Conservation (phyloP, 2,329 filamentous ascomycete species). For the Arthrobotrys sinensis region DNA sequence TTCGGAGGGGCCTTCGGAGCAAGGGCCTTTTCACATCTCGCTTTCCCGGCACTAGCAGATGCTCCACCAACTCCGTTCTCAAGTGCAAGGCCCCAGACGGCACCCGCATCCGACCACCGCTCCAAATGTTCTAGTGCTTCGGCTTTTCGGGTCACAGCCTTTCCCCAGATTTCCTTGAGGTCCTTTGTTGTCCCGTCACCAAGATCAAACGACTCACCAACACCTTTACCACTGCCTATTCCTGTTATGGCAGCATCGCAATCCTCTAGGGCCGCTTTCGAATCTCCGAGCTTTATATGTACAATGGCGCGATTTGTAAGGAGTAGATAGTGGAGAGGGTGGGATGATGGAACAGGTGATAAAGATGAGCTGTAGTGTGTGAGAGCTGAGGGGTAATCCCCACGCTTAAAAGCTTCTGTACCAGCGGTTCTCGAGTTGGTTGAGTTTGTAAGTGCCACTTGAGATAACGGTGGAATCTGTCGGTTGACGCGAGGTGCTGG, state of each 20-base stretch:
- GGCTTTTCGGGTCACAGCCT: slow-evolving; percentile 92
- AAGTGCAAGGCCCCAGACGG: slow-evolving; percentile 85
- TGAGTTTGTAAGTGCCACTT: slow-evolving; percentile 80
- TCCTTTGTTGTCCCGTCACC: slow-evolving; percentile 79
- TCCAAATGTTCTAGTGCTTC: slow-evolving; percentile 97
- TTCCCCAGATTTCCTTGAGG: slow-evolving; percentile 94
- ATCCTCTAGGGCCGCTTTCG: slow-evolving; percentile 87
- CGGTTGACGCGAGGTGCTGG: slow-evolving; percentile 71
- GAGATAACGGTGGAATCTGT: slow-evolving; percentile 77
- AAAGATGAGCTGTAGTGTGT: slow-evolving; percentile 85
- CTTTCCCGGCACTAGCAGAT: slow-evolving; percentile 85
- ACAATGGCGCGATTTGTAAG: slow-evolving; percentile 93
- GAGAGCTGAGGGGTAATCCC: slow-evolving; percentile 91
- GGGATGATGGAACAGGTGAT: slow-evolving; percentile 79
- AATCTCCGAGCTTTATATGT: slow-evolving; percentile 89
- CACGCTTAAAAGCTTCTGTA: slow-evolving; percentile 91
- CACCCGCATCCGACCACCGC: slow-evolving; percentile 86
- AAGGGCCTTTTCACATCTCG: slow-evolving; percentile 90
- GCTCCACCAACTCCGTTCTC: slow-evolving; percentile 88
- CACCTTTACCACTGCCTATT: slow-evolving; percentile 84
- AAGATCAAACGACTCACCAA: slow-evolving; percentile 83
- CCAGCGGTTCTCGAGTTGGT: slow-evolving; percentile 84
- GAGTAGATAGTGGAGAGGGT: slow-evolving; percentile 89
- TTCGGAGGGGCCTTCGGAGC: slow-evolving; percentile 75
- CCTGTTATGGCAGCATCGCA: slow-evolving; percentile 84